Evolutionary conservation across 305 asterid genomes (phyloP), one percentile per base, ranked within the genome.

Genomic region (Solanum hybrid): DNA sequence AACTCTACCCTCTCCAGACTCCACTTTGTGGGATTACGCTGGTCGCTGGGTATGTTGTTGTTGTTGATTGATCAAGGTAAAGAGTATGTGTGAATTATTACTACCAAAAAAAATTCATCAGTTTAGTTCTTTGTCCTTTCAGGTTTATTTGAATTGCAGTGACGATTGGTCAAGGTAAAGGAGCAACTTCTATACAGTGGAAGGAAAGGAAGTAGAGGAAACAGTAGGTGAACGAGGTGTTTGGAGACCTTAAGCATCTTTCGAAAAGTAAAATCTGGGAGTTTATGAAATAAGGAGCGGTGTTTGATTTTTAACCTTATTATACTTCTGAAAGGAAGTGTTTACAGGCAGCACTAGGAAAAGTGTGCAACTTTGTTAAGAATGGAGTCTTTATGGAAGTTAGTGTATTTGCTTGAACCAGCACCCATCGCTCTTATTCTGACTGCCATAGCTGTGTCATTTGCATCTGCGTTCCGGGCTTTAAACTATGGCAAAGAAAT

Each of bases 321-420:
- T 39, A 7, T 57, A 42, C 24, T 8, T 42, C 71, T 28, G 71
- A 42, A 82, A 82, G 71, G 18, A 42, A 82, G 87, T 8, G 11
- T 28, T 82, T 42, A 28, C 3, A 28, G 87, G 87, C 28, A 26
- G 26, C 81, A 64, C 24, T 31, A 79, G 75, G 22, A 69, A 86
- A 89, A 82, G 57, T 86, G 36, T 86, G 24, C 20, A 80, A 36
- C 37, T 16, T 80, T 89, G 57, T 90, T 64, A 89, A 91, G 86
- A 40, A 97, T 97, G 99, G 99, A 97, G 93, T 93, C 99, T 57
- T 81, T 96, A 5, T 95, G 98, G 98, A 95, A 94, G 93, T 98
- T 97, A 89, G 91, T 91, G 35, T 96, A 93, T 94, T 92, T 97
- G 93, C 94, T 97, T 77, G 99, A 97, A 91, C 99, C 99, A 39